phyloP scores from a whole-genome alignment of 2,329 filamentous ascomycete species.

The Fusarium citri region DNA sequence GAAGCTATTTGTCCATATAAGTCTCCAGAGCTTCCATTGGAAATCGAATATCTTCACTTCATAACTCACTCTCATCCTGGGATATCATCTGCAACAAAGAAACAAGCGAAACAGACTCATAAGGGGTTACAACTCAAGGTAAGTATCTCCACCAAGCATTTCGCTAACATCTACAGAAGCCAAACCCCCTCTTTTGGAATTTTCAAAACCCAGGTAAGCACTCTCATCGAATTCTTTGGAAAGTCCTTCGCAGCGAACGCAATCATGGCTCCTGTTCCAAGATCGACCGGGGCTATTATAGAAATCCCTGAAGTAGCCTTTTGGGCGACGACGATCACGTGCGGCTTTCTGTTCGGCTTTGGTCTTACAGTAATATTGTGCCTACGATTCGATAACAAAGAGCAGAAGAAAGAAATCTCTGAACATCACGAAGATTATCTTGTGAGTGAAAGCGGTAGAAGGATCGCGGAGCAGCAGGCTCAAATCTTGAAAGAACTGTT shows the following conservation, averaged over 20 bases:
- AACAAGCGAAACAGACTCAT: background rate
- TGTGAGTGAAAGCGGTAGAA: background rate
- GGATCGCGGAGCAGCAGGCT: background rate
- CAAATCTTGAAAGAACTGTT: background rate
- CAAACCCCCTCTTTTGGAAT: background rate
- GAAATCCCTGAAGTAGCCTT: background rate
- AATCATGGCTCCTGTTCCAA: background rate
- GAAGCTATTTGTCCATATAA: background rate
- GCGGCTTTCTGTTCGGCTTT: background rate
- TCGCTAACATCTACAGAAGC: background rate
- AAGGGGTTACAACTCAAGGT: background rate
- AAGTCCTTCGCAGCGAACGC: background rate
- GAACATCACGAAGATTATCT: background rate
- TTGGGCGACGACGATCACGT: background rate
- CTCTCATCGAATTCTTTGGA: background rate
- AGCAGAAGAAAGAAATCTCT: background rate
- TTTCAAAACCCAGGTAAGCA: background rate
- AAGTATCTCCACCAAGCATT: background rate
- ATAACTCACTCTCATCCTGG: background rate
- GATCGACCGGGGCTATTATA: too few species aligned
- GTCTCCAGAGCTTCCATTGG: too few species aligned
- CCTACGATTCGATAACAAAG: background rate
- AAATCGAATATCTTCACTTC: background rate
- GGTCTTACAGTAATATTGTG: background rate
- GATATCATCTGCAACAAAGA: background rate